phyloP scores from a whole-genome alignment of 2,329 filamentous ascomycete genomes.

The Botrytis paeoniae region DNA sequence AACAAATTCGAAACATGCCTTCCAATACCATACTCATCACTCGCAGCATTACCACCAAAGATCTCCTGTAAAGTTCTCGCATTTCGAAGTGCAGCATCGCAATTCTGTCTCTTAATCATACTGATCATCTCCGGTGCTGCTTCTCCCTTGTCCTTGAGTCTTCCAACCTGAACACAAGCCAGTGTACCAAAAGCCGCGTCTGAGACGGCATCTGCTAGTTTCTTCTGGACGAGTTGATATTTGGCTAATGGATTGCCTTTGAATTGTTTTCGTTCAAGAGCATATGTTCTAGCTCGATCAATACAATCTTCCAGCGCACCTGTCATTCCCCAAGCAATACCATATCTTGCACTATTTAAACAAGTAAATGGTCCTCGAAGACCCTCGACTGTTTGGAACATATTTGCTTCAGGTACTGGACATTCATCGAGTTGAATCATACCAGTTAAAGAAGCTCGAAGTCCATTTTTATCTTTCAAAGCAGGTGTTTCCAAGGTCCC shows the following conservation, averaged over 20 bases:
- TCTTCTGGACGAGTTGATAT: slow-evolving; percentile 98
- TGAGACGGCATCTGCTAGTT: slow-evolving; percentile 86
- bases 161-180: slow-evolving; percentile 84
- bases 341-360: slow-evolving; percentile 88
- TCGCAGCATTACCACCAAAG: slow-evolving; percentile 97
- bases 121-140: slow-evolving; percentile 92
- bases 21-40: slow-evolving; percentile 93
- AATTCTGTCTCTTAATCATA: slow-evolving; percentile 97
- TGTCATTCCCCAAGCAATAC: slow-evolving; percentile 91
- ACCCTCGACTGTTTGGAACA: slow-evolving; percentile 89
- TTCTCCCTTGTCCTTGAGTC: slow-evolving; percentile 89
- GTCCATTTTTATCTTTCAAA: slow-evolving; percentile 92
- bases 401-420: slow-evolving; percentile 84
- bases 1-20: slow-evolving; percentile 95
- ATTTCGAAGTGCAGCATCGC: slow-evolving; percentile 80
- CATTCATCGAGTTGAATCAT: slow-evolving; percentile 96
- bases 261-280: slow-evolving; percentile 94
- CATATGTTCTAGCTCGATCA: slow-evolving; percentile 73
- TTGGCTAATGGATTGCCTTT: slow-evolving; percentile 91
- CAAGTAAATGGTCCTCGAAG: slow-evolving; percentile 88
- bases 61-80: slow-evolving; percentile 85
- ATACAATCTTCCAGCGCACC: slow-evolving; percentile 94
- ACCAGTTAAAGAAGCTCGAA: slow-evolving; percentile 89
- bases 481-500: slow-evolving; percentile 88
- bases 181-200: slow-evolving; percentile 90